Evolutionary conservation across 2,329 filamentous ascomycete species (phyloP), one percentile per base, ranked within the genome.

Genomic region (Hypoxylon sp.): DNA sequence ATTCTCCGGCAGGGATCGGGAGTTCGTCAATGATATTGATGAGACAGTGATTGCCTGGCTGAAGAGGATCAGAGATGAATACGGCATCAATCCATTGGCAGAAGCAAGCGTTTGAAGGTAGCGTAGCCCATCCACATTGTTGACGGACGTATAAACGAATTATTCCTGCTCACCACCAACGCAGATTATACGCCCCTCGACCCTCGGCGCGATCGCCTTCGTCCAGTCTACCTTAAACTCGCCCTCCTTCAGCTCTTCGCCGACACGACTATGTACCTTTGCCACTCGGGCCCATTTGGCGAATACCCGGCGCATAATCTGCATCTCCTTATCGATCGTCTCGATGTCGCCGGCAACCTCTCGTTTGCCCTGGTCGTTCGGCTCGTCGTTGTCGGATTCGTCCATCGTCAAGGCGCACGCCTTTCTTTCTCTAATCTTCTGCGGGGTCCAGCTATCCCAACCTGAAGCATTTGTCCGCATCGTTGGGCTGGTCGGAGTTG

Each of bases 201-300:
- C 64, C 59, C 85, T 84, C 0, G 93, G 93, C 57, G 89, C 87
- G 75, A 97, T 94, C 1, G 91, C 90, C 64, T 86, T 87, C 7
- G 92, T 94, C 92, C 93, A 97, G 67, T 89, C 84, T 30, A 90
- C 87, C 52, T 88, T 84, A 46, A 81, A 81, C 63, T 88, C 87
- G 0, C 80, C 84, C 52, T 87, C 81, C 59, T 84, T 82, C 62
- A 91, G 83, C 15, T 85, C 82, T 61, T 86, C 84, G 41, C 80
- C 84, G 10, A 80, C 74, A 51, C 76, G 72, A 53, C 80, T 82
- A 61, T 88, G 81, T 19, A 96, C 79, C 0, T 88, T 87, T 0
- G 90, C 87, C 62, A 87, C 78, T 20, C 85, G 82, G 72, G 89
- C 90, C 93, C 93, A 97, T 71, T 91, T 91, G 19, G 82, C 79